phyloP scores from a whole-genome alignment of 1,284 basidiomycete genomes.

The Hymenochaete sp. region DNA sequence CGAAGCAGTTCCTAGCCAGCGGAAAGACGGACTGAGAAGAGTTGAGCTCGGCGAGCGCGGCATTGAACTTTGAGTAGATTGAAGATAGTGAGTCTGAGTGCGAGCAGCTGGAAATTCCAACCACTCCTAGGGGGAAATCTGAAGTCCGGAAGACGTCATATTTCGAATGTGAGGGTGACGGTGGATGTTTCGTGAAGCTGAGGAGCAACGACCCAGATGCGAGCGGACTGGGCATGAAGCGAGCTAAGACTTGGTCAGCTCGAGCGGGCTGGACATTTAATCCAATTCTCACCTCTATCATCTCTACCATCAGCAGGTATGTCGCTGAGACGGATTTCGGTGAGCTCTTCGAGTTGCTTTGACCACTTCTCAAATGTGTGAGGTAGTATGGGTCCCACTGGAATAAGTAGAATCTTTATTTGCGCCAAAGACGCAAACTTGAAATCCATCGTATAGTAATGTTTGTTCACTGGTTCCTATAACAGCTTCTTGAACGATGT shows the following conservation, averaged over 20 bases:
- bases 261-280: not conserved
- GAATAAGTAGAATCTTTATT: constrained; percentile 67
- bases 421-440: constrained; percentile 73
- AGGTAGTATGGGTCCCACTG: constrained; percentile 62
- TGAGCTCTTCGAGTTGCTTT: constrained; percentile 59
- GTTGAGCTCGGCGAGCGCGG: constrained; percentile 51
- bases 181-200: constrained; percentile 62
- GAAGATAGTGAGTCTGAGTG: constrained; percentile 47
- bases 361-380: constrained; percentile 61
- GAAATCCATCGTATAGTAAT: constrained; percentile 45
- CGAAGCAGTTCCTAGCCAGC: constrained; percentile 65
- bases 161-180: constrained; percentile 45
- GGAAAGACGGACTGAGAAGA: constrained; percentile 65
- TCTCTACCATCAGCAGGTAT: constrained; percentile 71
- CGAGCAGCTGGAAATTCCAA: constrained; percentile 66
- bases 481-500: too few relatives aligned
- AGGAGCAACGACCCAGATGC: constrained; percentile 69
- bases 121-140: constrained; percentile 69
- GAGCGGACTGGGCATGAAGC: constrained; percentile 74
- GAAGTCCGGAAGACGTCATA: constrained; percentile 67
- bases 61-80: constrained; percentile 58
- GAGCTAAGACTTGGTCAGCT: constrained; percentile 35
- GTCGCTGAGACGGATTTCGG: constrained; percentile 65
- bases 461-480: too few relatives aligned
- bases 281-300: constrained; percentile 51